Conservation (phyloP, 2,329 filamentous ascomycete species). For the Furcasterigmium sp. region DNA sequence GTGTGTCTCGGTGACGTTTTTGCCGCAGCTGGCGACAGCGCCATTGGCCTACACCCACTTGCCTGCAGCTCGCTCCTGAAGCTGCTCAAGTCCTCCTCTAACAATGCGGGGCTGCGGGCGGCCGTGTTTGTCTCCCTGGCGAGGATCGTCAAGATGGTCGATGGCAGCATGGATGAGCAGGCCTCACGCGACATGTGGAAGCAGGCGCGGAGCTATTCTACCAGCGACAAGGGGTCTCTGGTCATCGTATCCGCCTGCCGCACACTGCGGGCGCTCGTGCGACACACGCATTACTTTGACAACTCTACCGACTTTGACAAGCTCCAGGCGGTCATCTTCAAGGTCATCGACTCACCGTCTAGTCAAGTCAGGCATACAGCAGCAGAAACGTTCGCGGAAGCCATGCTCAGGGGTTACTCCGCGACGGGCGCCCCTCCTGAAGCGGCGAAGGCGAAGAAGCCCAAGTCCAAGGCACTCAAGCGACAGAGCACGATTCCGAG, state of each 20-base stretch:
- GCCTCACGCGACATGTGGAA: conserved; percentile 93
- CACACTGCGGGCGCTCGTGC: conserved; percentile 70
- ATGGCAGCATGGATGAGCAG: conserved; percentile 73
- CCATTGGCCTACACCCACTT: conserved; percentile 74
- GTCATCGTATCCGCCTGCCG: conserved; percentile 75
- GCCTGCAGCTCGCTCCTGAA: conserved; percentile 70
- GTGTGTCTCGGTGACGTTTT: conserved; percentile 86
- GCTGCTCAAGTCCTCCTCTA: conserved; percentile 72
- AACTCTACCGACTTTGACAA: conserved; percentile 89
- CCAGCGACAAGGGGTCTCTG: conserved; percentile 75
- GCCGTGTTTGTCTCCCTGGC: conserved; percentile 70
- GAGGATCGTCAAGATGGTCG: conserved; percentile 72
- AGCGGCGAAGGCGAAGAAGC: conserved; percentile 54
- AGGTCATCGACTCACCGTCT: conserved; percentile 75
- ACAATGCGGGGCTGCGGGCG: conserved; percentile 75
- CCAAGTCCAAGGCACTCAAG: conserved; percentile 54
- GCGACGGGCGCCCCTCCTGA: conserved; percentile 47
- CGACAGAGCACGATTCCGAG: conserved; percentile 55
- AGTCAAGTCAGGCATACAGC: conserved; percentile 76
- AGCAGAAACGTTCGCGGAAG: conserved; percentile 76
- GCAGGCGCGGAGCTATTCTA: conserved; percentile 70
- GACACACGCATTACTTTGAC: conserved; percentile 74
- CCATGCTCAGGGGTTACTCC: conserved; percentile 76
- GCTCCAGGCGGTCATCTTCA: conserved; percentile 76
- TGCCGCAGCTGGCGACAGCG: conserved; percentile 88